phyloP scores from a whole-genome alignment of 345 rosid genomes.

The Aquilaria sinensis region DNA sequence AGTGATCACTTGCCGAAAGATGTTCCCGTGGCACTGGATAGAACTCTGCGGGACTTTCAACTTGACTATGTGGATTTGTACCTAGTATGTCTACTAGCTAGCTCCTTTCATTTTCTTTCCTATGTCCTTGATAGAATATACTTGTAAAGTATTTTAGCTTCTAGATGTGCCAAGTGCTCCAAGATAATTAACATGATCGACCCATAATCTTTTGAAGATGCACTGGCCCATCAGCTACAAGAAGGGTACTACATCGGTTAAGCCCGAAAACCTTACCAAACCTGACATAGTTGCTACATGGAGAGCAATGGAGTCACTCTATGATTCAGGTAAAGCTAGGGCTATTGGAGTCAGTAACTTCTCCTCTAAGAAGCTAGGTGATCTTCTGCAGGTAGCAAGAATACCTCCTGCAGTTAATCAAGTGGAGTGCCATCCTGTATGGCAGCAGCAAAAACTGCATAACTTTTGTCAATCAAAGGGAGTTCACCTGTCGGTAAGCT shows the following conservation, averaged over 20 bases:
- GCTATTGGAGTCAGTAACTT: slow-evolving; percentile 45
- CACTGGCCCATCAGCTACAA: slow-evolving; percentile 40
- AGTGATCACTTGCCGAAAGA: slow-evolving; percentile 43
- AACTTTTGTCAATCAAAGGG: slow-evolving; percentile 47
- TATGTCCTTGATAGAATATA: too few species aligned
- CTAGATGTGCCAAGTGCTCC: too few species aligned
- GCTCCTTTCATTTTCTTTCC: neutral
- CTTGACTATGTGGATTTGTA: slow-evolving; percentile 51
- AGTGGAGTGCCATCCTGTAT: slow-evolving; percentile 52
- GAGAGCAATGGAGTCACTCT: slow-evolving; percentile 41
- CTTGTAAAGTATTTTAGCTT: too few species aligned
- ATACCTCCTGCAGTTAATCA: slow-evolving; percentile 34
- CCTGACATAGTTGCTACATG: slow-evolving; percentile 50
- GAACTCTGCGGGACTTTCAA: slow-evolving; percentile 41
- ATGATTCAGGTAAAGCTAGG: slow-evolving; percentile 38
- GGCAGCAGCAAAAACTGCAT: slow-evolving; percentile 47
- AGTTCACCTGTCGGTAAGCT: slow-evolving; percentile 41
- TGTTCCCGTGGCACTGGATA: slow-evolving; percentile 37
- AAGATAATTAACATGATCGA: neutral
- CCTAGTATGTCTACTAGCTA: slow-evolving; percentile 24
- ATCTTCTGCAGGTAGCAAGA: slow-evolving; percentile 19
- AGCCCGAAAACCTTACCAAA: slow-evolving; percentile 33
- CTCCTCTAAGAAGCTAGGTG: slow-evolving; percentile 30
- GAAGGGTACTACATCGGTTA: slow-evolving; percentile 27
- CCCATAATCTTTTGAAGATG: slow-evolving; percentile 23